phyloP scores from a whole-genome alignment of 371 early-diverging fungal genomes.

The Gilbertella persicaria region DNA sequence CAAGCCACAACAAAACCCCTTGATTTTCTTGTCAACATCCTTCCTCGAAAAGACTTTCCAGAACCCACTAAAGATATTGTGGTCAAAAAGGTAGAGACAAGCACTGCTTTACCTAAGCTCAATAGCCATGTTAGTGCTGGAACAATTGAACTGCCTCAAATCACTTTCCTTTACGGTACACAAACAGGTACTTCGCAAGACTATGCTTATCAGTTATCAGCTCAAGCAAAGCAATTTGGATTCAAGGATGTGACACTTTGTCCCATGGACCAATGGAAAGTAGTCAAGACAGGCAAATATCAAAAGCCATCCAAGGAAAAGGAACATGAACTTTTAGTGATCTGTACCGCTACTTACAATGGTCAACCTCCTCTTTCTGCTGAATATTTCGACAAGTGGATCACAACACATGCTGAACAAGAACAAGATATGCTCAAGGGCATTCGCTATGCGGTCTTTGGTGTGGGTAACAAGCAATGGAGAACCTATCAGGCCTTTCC shows the following conservation, averaged over 20 bases:
- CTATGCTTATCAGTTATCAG: constrained; percentile 43
- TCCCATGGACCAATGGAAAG: constrained; percentile 49
- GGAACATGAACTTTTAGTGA: constrained; percentile 36
- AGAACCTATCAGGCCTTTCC: constrained; percentile 60
- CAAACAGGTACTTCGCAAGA: constrained; percentile 60
- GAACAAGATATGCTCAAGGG: constrained; percentile 25
- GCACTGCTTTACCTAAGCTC: background rate
- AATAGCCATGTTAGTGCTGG: background rate
- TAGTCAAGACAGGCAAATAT: constrained; percentile 27
- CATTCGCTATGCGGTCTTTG: constrained; percentile 50
- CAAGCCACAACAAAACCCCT: constrained; percentile 38
- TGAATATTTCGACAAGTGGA: constrained; percentile 47
- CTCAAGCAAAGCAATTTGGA: constrained; percentile 46
- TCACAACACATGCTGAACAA: constrained; percentile 23
- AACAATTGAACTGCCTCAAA: constrained; percentile 23
- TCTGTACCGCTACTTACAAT: constrained; percentile 55
- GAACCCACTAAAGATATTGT: constrained; percentile 1
- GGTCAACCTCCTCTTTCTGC: constrained; percentile 59
- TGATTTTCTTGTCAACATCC: constrained; percentile 32
- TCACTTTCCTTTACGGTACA: constrained; percentile 54
- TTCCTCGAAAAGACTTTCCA: constrained; percentile 40
- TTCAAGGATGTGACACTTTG: constrained; percentile 32
- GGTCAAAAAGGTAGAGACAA: background rate
- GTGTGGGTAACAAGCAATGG: constrained; percentile 59
- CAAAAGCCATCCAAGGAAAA: background rate